Evolutionary conservation across 1,284 basidiomycete genomes (phyloP).

Genomic region (Violaceomyces palustris): DNA sequence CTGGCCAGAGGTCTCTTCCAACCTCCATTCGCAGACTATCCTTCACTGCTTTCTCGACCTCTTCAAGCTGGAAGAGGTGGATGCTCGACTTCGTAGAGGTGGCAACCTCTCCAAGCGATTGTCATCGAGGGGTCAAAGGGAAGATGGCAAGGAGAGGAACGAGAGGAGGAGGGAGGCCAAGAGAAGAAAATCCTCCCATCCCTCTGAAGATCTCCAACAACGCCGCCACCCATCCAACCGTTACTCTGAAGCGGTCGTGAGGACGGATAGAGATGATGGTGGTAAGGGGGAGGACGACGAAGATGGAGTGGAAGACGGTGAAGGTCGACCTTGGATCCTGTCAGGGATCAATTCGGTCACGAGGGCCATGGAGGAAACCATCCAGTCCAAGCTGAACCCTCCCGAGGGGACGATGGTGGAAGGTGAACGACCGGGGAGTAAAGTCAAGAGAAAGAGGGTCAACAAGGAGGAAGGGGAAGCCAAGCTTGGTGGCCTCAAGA

Average conservation of each 20-base stretch:
- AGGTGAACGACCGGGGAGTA: not conserved
- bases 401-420: not conserved
- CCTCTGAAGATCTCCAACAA: not conserved
- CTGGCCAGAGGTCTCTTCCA: slow-evolving; percentile 29
- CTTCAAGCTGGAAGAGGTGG: slow-evolving; percentile 5
- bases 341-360: slow-evolving; percentile 1
- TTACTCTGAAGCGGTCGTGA: too few relatives aligned
- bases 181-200: not conserved
- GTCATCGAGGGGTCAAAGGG: not conserved
- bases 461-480: too few relatives aligned
- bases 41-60: slow-evolving; percentile 24
- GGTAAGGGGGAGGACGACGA: not conserved
- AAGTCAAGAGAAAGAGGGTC: too few relatives aligned
- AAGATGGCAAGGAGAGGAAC: too few relatives aligned
- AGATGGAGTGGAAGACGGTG: not conserved
- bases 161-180: not conserved
- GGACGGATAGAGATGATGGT: not conserved
- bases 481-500: too few relatives aligned
- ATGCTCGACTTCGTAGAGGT: slow-evolving; percentile 5
- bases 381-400: not conserved
- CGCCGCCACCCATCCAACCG: too few relatives aligned
- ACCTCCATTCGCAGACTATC: slow-evolving; percentile 22
- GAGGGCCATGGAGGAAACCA: not conserved
- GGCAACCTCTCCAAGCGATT: slow-evolving; percentile 2
- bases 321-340: not conserved